Percentiles rank a stretch among this genome's conserved stretches.
phyloP scores from a whole-genome alignment of 2,329 filamentous ascomycete genomes.

The Lasiodiplodia sp. region DNA sequence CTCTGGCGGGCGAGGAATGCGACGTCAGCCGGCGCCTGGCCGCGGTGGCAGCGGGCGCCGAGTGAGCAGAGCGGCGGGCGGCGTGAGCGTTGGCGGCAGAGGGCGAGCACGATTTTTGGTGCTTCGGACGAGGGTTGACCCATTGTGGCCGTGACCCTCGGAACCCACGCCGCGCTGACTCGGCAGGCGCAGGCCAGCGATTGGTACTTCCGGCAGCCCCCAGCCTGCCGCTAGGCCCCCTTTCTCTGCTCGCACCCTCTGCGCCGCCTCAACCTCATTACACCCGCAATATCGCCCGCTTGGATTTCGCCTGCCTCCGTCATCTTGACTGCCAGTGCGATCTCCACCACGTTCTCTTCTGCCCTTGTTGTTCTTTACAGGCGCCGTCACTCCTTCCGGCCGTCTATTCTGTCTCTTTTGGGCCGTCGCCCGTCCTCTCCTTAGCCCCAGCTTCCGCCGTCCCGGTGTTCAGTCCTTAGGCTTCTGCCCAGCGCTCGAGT shows the following conservation, averaged over 20 bases:
- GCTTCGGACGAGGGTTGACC: neutral
- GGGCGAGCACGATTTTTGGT: constrained; percentile 8
- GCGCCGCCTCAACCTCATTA: constrained; percentile 33
- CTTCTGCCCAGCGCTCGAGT: constrained; percentile 41
- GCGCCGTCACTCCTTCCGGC: constrained; percentile 52
- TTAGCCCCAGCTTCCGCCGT: constrained; percentile 36
- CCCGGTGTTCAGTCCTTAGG: constrained; percentile 37
- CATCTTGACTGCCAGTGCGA: constrained; percentile 45
- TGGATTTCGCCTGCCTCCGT: constrained; percentile 45
- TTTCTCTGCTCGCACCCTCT: constrained; percentile 28
- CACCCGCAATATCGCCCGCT: constrained; percentile 35
- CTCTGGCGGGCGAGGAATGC: neutral
- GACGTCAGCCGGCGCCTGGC: constrained; percentile 22
- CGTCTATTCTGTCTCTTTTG: constrained; percentile 43
- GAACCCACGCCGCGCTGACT: constrained; percentile 17
- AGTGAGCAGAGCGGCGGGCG: constrained; percentile 22
- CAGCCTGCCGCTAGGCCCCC: constrained; percentile 30
- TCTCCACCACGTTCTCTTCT: constrained; percentile 47
- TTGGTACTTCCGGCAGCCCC: neutral
- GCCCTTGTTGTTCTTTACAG: constrained; percentile 47
- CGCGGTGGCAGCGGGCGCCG: constrained; percentile 6
- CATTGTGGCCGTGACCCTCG: constrained; percentile 1
- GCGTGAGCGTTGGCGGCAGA: constrained; percentile 8
- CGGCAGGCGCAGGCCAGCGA: constrained; percentile 21
- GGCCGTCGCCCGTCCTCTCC: constrained; percentile 49